Conservation (phyloP, 2,329 filamentous ascomycete species). For the Lachnellula occidentalis region DNA sequence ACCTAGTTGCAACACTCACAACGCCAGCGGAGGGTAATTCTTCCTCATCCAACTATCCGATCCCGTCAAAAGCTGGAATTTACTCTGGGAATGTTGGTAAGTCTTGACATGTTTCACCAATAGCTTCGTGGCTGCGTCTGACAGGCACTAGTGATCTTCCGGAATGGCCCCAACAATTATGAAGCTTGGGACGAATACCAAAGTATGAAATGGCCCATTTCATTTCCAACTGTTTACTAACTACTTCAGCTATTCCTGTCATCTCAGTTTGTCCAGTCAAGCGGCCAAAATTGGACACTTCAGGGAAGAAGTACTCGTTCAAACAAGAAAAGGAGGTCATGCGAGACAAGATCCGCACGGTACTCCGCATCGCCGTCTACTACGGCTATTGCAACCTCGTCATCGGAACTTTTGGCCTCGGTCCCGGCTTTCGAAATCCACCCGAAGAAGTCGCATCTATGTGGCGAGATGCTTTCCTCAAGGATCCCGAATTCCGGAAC, state of each 20-base stretch:
- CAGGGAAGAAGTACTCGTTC: slow-evolving; percentile 66
- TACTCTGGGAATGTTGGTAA: slow-evolving; percentile 62
- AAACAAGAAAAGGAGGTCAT: slow-evolving; percentile 65
- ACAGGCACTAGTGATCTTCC: slow-evolving; percentile 54
- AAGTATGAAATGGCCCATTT: slow-evolving; percentile 14
- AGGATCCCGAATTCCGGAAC: slow-evolving; percentile 56
- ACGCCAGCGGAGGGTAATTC: slow-evolving; percentile 50
- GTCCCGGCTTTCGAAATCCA: slow-evolving; percentile 59
- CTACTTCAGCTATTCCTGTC: slow-evolving; percentile 52
- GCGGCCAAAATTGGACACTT: slow-evolving; percentile 66
- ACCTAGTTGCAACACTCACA: slow-evolving; percentile 62
- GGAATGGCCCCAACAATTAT: slow-evolving; percentile 60
- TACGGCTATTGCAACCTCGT: slow-evolving; percentile 52
- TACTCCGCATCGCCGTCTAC: slow-evolving; percentile 63
- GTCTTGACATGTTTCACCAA: slow-evolving; percentile 23
- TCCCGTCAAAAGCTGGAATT: slow-evolving; percentile 64
- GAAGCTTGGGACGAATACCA: slow-evolving; percentile 49
- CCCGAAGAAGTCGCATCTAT: slow-evolving; percentile 59
- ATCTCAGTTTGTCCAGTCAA: slow-evolving; percentile 67
- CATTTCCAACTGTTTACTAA: background rate
- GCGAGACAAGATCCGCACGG: slow-evolving; percentile 65
- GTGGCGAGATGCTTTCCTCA: slow-evolving; percentile 60
- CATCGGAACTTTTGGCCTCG: slow-evolving; percentile 60
- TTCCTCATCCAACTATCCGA: slow-evolving; percentile 57
- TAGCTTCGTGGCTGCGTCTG: background rate